Conservation (phyloP, 2,329 filamentous ascomycete genomes). For the Grosmannia serpens region DNA sequence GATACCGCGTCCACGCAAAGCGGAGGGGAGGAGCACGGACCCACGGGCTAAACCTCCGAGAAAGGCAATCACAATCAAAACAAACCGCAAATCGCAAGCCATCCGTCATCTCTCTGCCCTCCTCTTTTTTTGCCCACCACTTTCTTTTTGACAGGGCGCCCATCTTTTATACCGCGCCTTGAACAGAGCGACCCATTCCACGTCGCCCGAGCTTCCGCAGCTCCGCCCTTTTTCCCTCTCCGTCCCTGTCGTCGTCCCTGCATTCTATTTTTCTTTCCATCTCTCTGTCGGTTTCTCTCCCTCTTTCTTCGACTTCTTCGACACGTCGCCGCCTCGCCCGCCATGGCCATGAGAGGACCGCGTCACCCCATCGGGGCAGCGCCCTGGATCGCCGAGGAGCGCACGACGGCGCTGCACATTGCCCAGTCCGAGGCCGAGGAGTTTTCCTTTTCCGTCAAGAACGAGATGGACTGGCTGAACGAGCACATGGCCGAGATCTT, state of each 20-base stretch:
- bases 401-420: conserved; percentile 64
- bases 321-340: not conserved
- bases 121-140: not conserved
- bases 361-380: conserved; percentile 65
- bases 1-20: not conserved
- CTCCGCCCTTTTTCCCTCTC: not conserved
- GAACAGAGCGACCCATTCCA: not conserved
- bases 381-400: conserved; percentile 78
- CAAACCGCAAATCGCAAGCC: conserved; percentile 8
- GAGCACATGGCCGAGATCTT: conserved; percentile 97
- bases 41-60: conserved; percentile 4
- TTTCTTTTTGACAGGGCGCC: not conserved
- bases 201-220: not conserved
- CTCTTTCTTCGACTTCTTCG: not conserved
- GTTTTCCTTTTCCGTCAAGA: conserved; percentile 80
- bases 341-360: conserved; percentile 38
- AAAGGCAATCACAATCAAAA: conserved; percentile 14
- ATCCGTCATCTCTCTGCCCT: not conserved
- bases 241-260: not conserved
- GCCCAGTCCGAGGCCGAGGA: conserved; percentile 79
- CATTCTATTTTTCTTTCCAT: not conserved
- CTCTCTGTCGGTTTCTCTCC: not conserved
- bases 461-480: conserved; percentile 96
- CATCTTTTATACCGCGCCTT: not conserved
- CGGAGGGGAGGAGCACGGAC: not conserved